Evolutionary conservation across 2,329 filamentous ascomycete genomes (phyloP).

Genomic region (Neophaeococcomyces aloes): DNA sequence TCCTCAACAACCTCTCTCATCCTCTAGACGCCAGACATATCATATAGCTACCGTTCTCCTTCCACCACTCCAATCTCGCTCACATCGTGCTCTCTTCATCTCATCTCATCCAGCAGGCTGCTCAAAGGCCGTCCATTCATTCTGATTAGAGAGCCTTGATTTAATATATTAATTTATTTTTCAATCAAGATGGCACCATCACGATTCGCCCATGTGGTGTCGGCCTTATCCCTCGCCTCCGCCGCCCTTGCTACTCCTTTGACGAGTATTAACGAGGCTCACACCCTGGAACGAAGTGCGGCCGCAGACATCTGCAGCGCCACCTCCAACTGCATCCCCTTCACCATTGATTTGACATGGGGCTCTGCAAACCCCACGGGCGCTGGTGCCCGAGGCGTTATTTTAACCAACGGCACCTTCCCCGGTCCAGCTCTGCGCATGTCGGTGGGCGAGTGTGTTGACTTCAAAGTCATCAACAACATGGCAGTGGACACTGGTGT

Average conservation of each 20-base stretch:
- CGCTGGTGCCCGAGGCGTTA: constrained; percentile 43
- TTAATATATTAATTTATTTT: background rate
- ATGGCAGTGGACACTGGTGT: constrained; percentile 55
- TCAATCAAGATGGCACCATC: constrained; percentile 4
- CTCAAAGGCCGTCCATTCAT: constrained; percentile 1
- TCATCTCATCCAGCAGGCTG: background rate
- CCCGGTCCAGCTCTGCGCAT: constrained; percentile 63
- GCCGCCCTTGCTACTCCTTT: constrained; percentile 4
- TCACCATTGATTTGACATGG: constrained; percentile 28
- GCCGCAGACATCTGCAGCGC: constrained; percentile 36
- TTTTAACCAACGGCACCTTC: constrained; percentile 65
- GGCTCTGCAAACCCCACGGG: constrained; percentile 26
- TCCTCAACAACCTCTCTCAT: background rate
- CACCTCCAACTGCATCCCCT: constrained; percentile 24
- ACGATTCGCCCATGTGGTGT: constrained; percentile 3
- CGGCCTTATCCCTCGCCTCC: constrained; percentile 3
- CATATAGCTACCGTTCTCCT: background rate
- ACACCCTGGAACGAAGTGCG: constrained; percentile 33
- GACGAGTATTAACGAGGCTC: constrained; percentile 14
- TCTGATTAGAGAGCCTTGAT: background rate
- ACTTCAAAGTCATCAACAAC: constrained; percentile 59
- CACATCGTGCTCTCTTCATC: background rate
- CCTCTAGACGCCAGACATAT: background rate
- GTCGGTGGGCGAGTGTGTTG: constrained; percentile 61
- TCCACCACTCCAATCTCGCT: background rate